Evolutionary conservation across 2,329 filamentous ascomycete species (phyloP), one percentile per base, ranked within the genome.

Genomic region (Diaporthe capsici): DNA sequence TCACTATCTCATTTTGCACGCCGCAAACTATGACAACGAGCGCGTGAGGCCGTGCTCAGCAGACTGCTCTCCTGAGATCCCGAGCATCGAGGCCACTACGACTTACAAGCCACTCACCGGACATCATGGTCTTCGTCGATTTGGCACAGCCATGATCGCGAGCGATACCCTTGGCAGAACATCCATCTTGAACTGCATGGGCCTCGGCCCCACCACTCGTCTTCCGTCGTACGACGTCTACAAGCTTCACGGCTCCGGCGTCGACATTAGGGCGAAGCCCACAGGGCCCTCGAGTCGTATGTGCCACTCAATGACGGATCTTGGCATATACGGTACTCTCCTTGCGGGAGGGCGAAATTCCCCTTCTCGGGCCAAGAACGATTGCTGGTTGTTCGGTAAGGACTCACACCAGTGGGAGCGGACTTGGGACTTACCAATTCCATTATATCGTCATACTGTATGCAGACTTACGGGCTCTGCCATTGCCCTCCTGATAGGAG

Each of bases 1-100:
- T 47, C 96, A 98, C 83, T 98, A 98, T 83, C 94, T 96, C 79
- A 85, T 98, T 58, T 87, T 98, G 12, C 87, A 91, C 70, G 94
- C 95, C 20, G 88, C 86, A 57, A 91, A 77, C 39, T 77, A 71
- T 67, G 31, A 76, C 37, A 73, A 53, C 22, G 5, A 55, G 9
- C 28, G 22, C 61, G 2, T 25, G 17, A 20, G 20, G 17, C 5
- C 28, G 3, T n/a, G 15, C 28, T 9, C 20, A 17, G 13, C 9
- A 37, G 25, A 8, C 22, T 20, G 17, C 31, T 22, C 15, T 17
- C 22, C 65, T 22, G 31, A 71, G 4, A 49, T 78, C 25, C 76
- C 75, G 4, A 44, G 28, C 8, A 44, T 65, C 58, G 58, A 20
- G 20, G 72, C 78, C 15, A 63, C 68, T 1, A 79, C 83, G n/a